Percentiles rank a stretch among this genome's conserved stretches.
Conservation (phyloP, 2,329 filamentous ascomycete genomes). For the Colletotrichum cereale region DNA sequence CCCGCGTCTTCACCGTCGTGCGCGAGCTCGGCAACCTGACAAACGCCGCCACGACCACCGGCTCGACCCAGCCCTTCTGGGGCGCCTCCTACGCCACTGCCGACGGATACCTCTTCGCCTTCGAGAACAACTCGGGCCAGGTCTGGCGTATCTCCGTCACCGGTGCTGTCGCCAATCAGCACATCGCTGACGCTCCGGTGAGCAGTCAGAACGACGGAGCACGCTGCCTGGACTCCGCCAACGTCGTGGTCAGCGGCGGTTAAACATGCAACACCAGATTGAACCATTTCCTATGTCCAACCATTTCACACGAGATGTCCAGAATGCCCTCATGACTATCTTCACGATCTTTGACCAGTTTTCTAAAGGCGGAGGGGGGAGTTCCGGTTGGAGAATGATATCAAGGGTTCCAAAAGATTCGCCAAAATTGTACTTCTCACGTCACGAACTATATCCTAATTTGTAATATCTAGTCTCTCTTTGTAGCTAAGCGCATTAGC, state of each 20-base stretch:
- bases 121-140: constrained; percentile 43
- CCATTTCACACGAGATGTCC: not conserved
- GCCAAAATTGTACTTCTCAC: not conserved
- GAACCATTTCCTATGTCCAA: not conserved
- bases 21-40: constrained; percentile 38
- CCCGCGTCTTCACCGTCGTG: constrained; percentile 21
- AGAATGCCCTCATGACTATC: not conserved
- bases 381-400: not conserved
- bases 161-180: not conserved
- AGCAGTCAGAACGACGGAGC: constrained; percentile 35
- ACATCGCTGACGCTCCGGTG: not conserved
- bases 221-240: constrained; percentile 30
- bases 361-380: not conserved
- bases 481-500: not conserved
- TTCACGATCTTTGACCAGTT: no score
- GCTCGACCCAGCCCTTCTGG: constrained; percentile 17
- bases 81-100: constrained; percentile 42
- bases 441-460: not conserved
- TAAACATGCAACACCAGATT: not conserved
- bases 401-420: not conserved
- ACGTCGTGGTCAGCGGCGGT: not conserved
- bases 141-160: constrained; percentile 43
- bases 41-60: constrained; percentile 3
- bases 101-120: constrained; percentile 41
- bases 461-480: not conserved